These are phyloP conservation scores for Roridomyces roridus DNA, from an alignment of 768 basidiomycete species.

Conservation along the genomic window DNA sequence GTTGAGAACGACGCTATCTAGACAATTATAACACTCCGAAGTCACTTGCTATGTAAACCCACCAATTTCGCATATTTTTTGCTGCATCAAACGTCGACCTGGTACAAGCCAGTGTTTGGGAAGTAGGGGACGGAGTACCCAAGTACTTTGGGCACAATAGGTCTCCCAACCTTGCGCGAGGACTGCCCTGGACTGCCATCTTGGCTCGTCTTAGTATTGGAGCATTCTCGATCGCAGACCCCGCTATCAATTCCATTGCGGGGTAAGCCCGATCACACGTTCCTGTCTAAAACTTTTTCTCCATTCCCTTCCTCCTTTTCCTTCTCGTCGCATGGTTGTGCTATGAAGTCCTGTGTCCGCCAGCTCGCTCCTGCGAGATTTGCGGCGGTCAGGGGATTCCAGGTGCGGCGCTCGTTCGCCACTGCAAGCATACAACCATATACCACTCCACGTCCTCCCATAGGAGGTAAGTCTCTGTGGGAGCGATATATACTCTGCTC, in stretches of 20 bases:
- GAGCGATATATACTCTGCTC: neutral
- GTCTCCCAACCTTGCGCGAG: no score
- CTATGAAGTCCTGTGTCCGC: neutral
- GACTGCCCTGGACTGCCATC: no score
- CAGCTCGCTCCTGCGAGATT: neutral
- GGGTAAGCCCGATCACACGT: no score
- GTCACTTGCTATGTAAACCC: no score
- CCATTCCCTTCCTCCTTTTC: neutral
- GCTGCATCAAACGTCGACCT: neutral
- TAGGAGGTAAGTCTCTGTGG: neutral
- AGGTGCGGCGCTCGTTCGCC: neutral
- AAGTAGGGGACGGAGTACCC: no score
- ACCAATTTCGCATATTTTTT: no score
- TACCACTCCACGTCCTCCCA: neutral
- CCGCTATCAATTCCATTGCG: no score
- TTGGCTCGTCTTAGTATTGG: no score
- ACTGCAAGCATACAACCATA: neutral
- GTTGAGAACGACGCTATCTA: conserved; percentile 76
- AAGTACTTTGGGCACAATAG: no score
- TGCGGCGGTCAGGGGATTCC: neutral
- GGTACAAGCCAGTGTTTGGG: no score
- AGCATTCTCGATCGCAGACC: no score
- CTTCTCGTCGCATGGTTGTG: neutral
- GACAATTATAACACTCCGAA: neutral
- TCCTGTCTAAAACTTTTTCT: no score